Percentiles rank a stretch among this genome's conserved stretches.
Conservation (phyloP, 2,329 filamentous ascomycete genomes). For the Trichophaea hybrida region DNA sequence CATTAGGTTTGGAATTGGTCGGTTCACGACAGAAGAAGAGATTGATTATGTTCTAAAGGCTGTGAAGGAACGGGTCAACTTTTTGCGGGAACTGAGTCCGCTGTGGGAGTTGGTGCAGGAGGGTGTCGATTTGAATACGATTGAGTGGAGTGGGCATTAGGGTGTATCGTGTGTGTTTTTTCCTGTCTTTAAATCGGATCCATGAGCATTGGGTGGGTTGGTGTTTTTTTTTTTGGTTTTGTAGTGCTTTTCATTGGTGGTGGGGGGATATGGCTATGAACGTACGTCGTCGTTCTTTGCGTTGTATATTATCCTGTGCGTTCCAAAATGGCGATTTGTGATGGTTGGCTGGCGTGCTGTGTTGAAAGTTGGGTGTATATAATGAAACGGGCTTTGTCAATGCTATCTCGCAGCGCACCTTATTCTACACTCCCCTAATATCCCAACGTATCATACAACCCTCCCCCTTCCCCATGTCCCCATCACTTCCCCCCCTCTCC, state of each 20-base stretch:
- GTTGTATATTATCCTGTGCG: too few species aligned
- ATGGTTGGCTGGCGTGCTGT: neutral
- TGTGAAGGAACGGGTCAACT: slow-evolving; percentile 76
- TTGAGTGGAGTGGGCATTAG: slow-evolving; percentile 94
- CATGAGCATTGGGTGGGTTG: neutral
- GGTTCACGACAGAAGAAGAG: slow-evolving; percentile 88
- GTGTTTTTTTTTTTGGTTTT: neutral
- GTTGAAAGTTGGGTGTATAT: neutral
- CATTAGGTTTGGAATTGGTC: slow-evolving; percentile 92
- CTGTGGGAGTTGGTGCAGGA: slow-evolving; percentile 97
- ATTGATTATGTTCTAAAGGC: slow-evolving; percentile 97
- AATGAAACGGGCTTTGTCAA: neutral
- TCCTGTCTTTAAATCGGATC: neutral
- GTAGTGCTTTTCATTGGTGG: neutral
- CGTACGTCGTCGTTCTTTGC: neutral
- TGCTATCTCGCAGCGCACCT: too few species aligned
- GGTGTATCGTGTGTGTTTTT: neutral
- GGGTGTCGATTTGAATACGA: slow-evolving; percentile 85
- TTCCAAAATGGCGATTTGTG: too few species aligned
- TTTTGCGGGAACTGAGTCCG: slow-evolving; percentile 86
- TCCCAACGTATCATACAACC: neutral
- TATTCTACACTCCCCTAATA: too few species aligned
- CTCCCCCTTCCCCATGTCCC: neutral
- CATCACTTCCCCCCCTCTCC: neutral
- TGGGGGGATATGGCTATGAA: neutral